Base-by-base conservation (phyloP, 2,329 filamentous ascomycete species). In the Colletotrichum tropicicola region DNA sequence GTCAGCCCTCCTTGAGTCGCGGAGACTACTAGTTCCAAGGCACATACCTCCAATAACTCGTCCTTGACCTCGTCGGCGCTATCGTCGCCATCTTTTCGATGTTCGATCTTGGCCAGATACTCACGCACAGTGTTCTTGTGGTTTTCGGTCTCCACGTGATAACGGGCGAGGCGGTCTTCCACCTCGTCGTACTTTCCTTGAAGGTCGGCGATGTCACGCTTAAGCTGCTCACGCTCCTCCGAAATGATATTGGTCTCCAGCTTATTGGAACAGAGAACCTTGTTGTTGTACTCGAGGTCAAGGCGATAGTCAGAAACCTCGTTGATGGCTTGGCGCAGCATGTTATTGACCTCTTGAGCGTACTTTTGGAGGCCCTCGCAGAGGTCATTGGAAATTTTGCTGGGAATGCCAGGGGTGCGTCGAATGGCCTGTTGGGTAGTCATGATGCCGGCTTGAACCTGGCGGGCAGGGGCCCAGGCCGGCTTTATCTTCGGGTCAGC, bases 271-370 rank as follows among this genome's bases (percentile, higher is more conserved):
- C 54, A 65, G 52, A 68, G 62, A n/a, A 67, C 56, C 41, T 76
- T 76, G n/a, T 71, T 62, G 37, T 69, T 72, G 68, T 79, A 78
- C 19, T 68, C 66, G 5, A 79, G 62, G 45, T 78, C 74, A 5
- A 69, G 70, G 15, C 72, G 70, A 2, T 80, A 52, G n/a, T 68
- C 67, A 9, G 67, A 57, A 23, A 66, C 60, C 37, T 68, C 67
- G 13, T 67, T 66, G 44, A 68, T 62, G 12, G 57, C 65, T 39
- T 67, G 65, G 3, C 67, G 67, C 35, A 68, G 58, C 15, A 64
- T 54, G 39, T 73, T 71, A 53, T 70, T 70, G 37, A 80, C 70
- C 15, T 68, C 72, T 25, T 77, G 73, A 7, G 69, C 61, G 55
- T 77, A 75, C 27, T 53, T 55, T 39, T 64, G 61, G n/a, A 68